Evolutionary conservation across 1,139 yeast species (phyloP).

Genomic region (Yamadazyma sp.): DNA sequence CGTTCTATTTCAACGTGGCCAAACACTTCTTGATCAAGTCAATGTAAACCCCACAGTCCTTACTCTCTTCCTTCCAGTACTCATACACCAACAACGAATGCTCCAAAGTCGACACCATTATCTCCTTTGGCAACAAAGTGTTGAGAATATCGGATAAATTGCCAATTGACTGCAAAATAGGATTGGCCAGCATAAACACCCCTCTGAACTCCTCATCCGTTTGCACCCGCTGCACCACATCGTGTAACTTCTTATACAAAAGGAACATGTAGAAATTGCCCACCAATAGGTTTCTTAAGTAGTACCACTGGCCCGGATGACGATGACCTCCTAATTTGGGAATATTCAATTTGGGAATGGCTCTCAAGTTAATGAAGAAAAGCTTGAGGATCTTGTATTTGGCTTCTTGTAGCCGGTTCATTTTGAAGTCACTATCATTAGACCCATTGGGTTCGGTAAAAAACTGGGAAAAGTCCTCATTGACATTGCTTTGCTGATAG

Average conservation of each 20-base stretch:
- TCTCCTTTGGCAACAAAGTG: conserved; percentile 24
- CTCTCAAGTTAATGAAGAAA: conserved; percentile 27
- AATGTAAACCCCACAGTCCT: conserved; percentile 34
- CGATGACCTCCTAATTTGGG: conserved; percentile 41
- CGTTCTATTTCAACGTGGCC: conserved; percentile 7
- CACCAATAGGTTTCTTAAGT: conserved; percentile 39
- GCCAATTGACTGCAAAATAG: conserved; percentile 11
- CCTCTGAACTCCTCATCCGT: conserved; percentile 8
- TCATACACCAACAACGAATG: conserved; percentile 32
- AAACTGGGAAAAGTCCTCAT: conserved; percentile 35
- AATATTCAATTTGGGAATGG: conserved; percentile 34
- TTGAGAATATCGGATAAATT: conserved; percentile 14
- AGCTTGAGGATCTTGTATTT: conserved; percentile 23
- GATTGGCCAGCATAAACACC: conserved; percentile 9
- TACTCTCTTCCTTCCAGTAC: conserved; percentile 40
- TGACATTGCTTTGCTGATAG: conserved; percentile 28
- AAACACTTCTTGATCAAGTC: conserved; percentile 25
- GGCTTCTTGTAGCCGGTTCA: conserved; percentile 19
- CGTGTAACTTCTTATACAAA: conserved; percentile 33
- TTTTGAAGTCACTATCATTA: conserved; percentile 11
- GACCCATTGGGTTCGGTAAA: conserved; percentile 18
- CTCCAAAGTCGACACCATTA: conserved; percentile 27
- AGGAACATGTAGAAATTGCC: conserved; percentile 40
- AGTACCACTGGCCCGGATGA: conserved; percentile 47
- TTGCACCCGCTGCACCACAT: conserved; percentile 16